Conservation (phyloP, 495 filamentous ascomycete species). For the Rusavskia elegans region DNA sequence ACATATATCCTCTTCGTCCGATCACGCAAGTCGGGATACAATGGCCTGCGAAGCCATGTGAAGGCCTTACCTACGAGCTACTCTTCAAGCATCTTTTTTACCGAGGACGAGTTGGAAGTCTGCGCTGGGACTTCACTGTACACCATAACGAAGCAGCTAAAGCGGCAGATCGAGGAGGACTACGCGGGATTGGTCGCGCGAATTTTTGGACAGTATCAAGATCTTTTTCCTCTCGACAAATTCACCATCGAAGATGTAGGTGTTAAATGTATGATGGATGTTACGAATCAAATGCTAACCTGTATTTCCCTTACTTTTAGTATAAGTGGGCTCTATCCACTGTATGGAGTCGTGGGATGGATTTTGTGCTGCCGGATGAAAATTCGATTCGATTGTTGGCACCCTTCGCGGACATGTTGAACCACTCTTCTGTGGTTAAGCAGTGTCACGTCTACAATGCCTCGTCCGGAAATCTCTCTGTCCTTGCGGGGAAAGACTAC, state of each 20-base stretch:
- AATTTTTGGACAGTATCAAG: conserved; percentile 15
- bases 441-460: conserved; percentile 18
- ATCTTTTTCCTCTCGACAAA: conserved; percentile 18
- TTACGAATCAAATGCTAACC: conserved; percentile 10
- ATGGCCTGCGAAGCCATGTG: conserved; percentile 17
- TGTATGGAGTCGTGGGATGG: conserved; percentile 19
- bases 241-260: conserved; percentile 18
- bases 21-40: conserved; percentile 18
- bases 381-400: conserved; percentile 17
- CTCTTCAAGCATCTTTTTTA: conserved; percentile 19
- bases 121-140: conserved; percentile 17
- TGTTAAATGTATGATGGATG: conserved; percentile 9
- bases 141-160: conserved; percentile 16
- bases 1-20: conserved; percentile 18
- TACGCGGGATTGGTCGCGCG: conserved; percentile 13
- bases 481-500: conserved; percentile 18
- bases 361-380: conserved; percentile 16
- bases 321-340: conserved; percentile 20
- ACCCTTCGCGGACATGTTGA: conserved; percentile 19
- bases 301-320: conserved; percentile 10
- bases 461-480: conserved; percentile 14
- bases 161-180: conserved; percentile 15
- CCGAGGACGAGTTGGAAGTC: conserved; percentile 17
- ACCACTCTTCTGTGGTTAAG: conserved; percentile 20
- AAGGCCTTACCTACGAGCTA: conserved; percentile 17